Conservation (phyloP, 2,329 filamentous ascomycete genomes). For the Diatrype stigma region DNA sequence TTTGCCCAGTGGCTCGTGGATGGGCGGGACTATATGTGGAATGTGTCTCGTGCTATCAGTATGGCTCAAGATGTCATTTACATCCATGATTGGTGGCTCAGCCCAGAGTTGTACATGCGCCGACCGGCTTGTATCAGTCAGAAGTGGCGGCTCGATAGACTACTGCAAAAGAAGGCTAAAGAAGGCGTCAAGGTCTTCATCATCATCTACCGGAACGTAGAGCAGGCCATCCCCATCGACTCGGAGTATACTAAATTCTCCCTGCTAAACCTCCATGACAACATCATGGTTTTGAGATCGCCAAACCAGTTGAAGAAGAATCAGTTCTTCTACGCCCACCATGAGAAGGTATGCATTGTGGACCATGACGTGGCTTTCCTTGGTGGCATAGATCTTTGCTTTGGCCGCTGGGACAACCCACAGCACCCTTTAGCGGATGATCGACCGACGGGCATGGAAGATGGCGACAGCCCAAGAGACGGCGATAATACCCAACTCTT, state of each 20-base stretch:
- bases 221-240: conserved; percentile 94
- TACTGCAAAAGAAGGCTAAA: conserved; percentile 87
- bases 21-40: conserved; percentile 98
- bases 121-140: conserved; percentile 93
- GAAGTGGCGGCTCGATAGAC: conserved; percentile 91
- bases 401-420: conserved; percentile 95
- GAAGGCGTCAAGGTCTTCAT: conserved; percentile 98
- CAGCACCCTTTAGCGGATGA: conserved; percentile 89
- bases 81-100: conserved; percentile 99
- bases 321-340: conserved; percentile 98
- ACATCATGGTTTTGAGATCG: conserved; percentile 92
- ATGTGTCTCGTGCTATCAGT: conserved; percentile 91
- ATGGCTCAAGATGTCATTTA: conserved; percentile 98
- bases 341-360: conserved; percentile 96
- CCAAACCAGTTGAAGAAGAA: conserved; percentile 98
- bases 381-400: conserved; percentile 93
- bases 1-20: conserved; percentile 97
- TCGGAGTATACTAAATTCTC: conserved; percentile 98
- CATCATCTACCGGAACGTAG: conserved; percentile 96
- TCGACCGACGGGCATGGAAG: conserved; percentile 91
- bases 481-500: conserved; percentile 93
- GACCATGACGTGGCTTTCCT: conserved; percentile 96
- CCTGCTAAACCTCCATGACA: conserved; percentile 88
- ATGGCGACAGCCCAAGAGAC: conserved; percentile 70
- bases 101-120: conserved; percentile 91